These are phyloP conservation scores for Piedraia hortae DNA, from an alignment of 2,329 filamentous ascomycete genomes.

Conservation along the genomic window DNA sequence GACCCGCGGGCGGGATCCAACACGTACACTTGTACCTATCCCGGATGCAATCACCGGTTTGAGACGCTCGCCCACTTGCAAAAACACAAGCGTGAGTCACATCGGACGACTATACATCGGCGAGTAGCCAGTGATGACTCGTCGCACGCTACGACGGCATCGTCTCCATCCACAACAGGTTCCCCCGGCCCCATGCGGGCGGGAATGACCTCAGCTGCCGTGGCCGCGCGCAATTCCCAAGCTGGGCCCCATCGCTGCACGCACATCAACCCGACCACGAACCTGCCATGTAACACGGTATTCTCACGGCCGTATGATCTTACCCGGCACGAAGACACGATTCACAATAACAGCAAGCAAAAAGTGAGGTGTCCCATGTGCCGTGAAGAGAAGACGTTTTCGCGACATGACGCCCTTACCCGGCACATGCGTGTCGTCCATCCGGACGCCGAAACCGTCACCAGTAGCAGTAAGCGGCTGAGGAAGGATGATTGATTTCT, in stretches of 20 bases:
- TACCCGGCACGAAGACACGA: slow-evolving; percentile 88
- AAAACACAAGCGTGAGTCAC: slow-evolving; percentile 84
- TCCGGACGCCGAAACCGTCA: slow-evolving; percentile 60
- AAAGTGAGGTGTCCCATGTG: slow-evolving; percentile 85
- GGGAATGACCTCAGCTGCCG: slow-evolving; percentile 25
- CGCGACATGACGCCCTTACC: slow-evolving; percentile 77
- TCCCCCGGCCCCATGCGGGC: slow-evolving; percentile 10
- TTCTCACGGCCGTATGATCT: slow-evolving; percentile 93
- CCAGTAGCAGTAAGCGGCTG: neutral
- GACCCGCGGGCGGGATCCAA: slow-evolving; percentile 48
- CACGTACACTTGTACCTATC: slow-evolving; percentile 89
- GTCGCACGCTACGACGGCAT: slow-evolving; percentile 14
- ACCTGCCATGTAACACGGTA: slow-evolving; percentile 78
- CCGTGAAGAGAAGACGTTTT: slow-evolving; percentile 92
- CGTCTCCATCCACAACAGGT: slow-evolving; percentile 9
- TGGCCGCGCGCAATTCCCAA: slow-evolving; percentile 48
- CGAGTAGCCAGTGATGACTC: too few species aligned
- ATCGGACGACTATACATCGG: too few species aligned
- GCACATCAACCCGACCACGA: slow-evolving; percentile 78
- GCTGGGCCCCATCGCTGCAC: slow-evolving; percentile 83
- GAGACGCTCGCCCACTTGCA: slow-evolving; percentile 66
- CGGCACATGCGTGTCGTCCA: slow-evolving; percentile 87
- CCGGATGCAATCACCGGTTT: slow-evolving; percentile 69
- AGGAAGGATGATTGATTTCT: slow-evolving; percentile 14
- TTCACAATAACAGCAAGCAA: slow-evolving; percentile 80